Evolutionary conservation across 2,329 filamentous ascomycete species (phyloP).

Genomic region (Fusarium clavum): DNA sequence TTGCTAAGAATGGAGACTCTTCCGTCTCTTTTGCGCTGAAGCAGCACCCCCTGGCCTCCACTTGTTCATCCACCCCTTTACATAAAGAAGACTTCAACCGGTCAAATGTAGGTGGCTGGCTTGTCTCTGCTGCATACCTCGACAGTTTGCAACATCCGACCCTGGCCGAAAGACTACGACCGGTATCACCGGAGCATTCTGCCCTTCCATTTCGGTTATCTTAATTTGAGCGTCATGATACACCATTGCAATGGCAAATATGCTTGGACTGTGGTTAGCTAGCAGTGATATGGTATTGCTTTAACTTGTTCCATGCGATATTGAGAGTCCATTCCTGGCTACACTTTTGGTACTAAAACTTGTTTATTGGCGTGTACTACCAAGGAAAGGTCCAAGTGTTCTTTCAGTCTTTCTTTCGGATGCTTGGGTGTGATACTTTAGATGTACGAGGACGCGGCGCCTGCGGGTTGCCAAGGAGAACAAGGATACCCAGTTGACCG

Average conservation of each 20-base stretch:
- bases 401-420: not conserved
- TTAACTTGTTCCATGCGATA: not conserved
- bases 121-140: not conserved
- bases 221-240: not conserved
- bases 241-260: no score
- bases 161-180: no score
- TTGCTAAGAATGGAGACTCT: not conserved
- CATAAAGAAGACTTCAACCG: not conserved
- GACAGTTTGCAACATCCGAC: not conserved
- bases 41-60: not conserved
- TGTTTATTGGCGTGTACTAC: rapidly evolving
- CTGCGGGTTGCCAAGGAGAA: not conserved
- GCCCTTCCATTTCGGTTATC: not conserved
- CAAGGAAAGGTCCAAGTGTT: not conserved
- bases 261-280: not conserved
- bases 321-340: not conserved
- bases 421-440: not conserved
- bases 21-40: not conserved
- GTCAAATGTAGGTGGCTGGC: not conserved
- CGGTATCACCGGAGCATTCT: no score
- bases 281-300: not conserved
- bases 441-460: no score
- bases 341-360: not conserved
- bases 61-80: not conserved
- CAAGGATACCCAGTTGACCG: not conserved